phyloP scores from a whole-genome alignment of 768 basidiomycete species.

The Podaxis sp. region DNA sequence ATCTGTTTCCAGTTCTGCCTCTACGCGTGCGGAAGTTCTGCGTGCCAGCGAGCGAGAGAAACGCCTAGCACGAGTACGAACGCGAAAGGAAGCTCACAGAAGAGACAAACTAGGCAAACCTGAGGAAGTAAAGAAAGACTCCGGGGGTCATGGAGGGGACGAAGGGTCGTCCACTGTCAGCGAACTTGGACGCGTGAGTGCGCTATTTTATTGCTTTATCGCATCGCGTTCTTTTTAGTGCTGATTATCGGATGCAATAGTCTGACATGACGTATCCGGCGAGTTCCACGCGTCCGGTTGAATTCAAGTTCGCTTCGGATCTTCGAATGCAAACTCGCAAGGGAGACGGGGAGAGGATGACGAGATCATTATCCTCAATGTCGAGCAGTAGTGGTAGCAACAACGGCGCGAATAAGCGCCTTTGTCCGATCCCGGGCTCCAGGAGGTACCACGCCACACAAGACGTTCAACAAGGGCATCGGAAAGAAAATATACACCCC shows the following conservation, averaged over 20 bases:
- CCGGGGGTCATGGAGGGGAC: neutral
- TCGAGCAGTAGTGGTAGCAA: neutral
- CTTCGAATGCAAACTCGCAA: conserved; percentile 49
- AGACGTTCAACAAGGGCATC: conserved; percentile 39
- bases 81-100: conserved; percentile 2
- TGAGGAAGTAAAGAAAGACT: neutral
- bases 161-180: neutral
- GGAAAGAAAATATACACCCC: conserved; percentile 48
- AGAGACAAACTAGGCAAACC: neutral
- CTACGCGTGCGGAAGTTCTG: conserved; percentile 5
- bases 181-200: conserved; percentile 9
- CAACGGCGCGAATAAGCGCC: neutral
- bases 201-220: neutral
- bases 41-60: conserved; percentile 14
- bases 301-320: conserved; percentile 54
- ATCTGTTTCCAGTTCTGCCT: conserved; percentile 9
- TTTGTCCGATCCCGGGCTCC: conserved; percentile 48
- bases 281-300: conserved; percentile 43
- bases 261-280: conserved; percentile 4
- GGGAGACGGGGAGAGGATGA: conserved; percentile 25
- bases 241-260: conserved; percentile 10
- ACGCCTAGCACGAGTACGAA: conserved; percentile 5
- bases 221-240: neutral
- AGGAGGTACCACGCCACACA: conserved; percentile 53
- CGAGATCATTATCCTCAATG: conserved; percentile 10